phyloP scores from a whole-genome alignment of 768 basidiomycete species.

The Austroboletus festivus region DNA sequence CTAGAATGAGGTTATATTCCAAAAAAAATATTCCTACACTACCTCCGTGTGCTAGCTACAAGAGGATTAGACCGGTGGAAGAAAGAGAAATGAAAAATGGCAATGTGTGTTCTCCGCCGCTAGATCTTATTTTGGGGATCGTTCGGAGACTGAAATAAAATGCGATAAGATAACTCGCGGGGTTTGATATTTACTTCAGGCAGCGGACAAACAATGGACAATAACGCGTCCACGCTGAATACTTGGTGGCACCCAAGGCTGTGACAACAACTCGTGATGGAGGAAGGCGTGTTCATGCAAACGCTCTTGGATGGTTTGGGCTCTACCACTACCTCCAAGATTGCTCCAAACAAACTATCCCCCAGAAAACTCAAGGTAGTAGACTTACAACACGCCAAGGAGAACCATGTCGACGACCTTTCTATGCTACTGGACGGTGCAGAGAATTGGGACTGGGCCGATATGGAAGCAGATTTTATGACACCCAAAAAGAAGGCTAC shows the following conservation, averaged over 20 bases:
- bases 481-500: slow-evolving; percentile 47
- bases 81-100: too few species aligned
- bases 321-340: slow-evolving; percentile 42
- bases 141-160: too few species aligned
- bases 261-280: slow-evolving; percentile 26
- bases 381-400: neutral
- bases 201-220: slow-evolving; percentile 11
- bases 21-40: too few species aligned
- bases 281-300: slow-evolving; percentile 61
- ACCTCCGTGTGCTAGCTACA: too few species aligned
- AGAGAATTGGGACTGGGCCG: slow-evolving; percentile 69
- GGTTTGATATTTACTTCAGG: neutral
- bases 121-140: too few species aligned
- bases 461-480: slow-evolving; percentile 48
- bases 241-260: neutral
- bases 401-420: slow-evolving; percentile 35
- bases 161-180: slow-evolving; percentile 2
- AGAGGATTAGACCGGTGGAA: too few species aligned
- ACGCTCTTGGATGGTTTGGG: slow-evolving; percentile 50
- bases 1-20: too few species aligned
- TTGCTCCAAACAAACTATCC: slow-evolving; percentile 23
- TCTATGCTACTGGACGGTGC: slow-evolving; percentile 56
- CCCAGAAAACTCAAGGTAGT: slow-evolving; percentile 23
- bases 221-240: slow-evolving; percentile 25
- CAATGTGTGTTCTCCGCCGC: too few species aligned